Base-by-base conservation (phyloP, 2,329 filamentous ascomycete species). In the Pleoardoris graminearum region DNA sequence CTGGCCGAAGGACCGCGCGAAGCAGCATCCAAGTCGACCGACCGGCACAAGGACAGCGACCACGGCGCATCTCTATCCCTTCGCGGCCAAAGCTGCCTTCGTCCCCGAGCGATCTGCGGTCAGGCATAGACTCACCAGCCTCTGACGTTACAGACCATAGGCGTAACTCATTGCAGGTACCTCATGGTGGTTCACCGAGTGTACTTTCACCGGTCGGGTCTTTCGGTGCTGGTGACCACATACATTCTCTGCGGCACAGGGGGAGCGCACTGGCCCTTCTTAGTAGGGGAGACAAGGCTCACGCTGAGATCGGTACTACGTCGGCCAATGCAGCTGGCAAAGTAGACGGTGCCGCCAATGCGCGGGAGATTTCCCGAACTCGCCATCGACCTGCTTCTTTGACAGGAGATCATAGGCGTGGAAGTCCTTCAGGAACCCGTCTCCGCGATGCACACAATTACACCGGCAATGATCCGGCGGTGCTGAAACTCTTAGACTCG, bases 371-470 rank as follows among this genome's bases (percentile, higher is more conserved):
- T 12, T 71, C 67, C 44, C 61, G 63, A 16, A 62, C 65, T 23
- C 61, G 66, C 17, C 63, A 67, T 43, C 62, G 62, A 25, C 55
- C 58, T 19, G 71, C 65, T 11, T 69, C 67, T 17, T 65, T 70
- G 55, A 57, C 61, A 8, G 69, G 48, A 55, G 67, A 71, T 12
- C 64, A 71, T 10, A 68, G 71, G 16, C 61, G 60, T 1, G 57
- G 57, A 39, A 66, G 62, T 46, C 62, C 71, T 25, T 61, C 74
- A 3, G 71, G 70, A 3, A 72, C 76, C 12, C 80, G 79, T 33
- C 83, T 83, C 56, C 82, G 80, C 52, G 81, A 83, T 3, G 86
- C 85, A 35, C 93, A 97, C 74, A 91, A 89, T 2, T 97, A 99
- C 68, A 82, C 85, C 38, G 94, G 94, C 1, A 91, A 89, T 53